Conservation (phyloP, 2,329 filamentous ascomycete genomes). For the Talaromyces albobiverticillius region DNA sequence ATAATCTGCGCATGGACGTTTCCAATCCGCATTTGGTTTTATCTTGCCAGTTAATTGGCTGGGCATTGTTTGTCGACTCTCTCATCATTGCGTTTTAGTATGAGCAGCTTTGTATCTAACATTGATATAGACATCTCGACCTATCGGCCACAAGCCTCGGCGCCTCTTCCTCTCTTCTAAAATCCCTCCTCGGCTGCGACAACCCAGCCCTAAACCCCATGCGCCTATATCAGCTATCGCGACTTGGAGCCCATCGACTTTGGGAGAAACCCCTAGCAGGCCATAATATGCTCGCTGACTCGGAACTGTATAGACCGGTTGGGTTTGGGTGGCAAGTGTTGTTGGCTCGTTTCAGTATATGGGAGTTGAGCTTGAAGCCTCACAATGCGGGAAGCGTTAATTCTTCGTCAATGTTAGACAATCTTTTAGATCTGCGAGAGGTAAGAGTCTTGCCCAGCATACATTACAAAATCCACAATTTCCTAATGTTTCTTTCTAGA, state of each 20-base stretch:
- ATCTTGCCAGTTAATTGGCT: conserved; percentile 8
- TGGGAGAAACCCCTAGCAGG: background rate
- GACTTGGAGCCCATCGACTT: conserved; percentile 1
- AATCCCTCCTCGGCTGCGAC: background rate
- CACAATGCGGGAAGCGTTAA: background rate
- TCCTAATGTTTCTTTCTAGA: background rate
- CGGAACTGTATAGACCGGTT: conserved; percentile 4
- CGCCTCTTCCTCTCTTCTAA: background rate
- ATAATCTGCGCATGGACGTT: background rate
- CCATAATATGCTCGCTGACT: background rate
- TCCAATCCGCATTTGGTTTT: background rate
- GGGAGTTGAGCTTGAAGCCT: background rate
- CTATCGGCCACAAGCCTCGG: conserved; percentile 4
- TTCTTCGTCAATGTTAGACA: background rate
- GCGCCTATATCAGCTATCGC: background rate
- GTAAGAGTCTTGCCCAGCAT: background rate
- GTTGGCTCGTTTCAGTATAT: conserved; percentile 4
- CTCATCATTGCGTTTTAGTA: background rate
- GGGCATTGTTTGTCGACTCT: conserved; percentile 6
- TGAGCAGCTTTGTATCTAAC: background rate
- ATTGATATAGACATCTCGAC: conserved; percentile 2
- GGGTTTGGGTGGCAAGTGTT: conserved; percentile 2
- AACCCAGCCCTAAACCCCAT: background rate
- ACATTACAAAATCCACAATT: background rate
- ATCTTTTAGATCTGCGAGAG: conserved; percentile 4